Evolutionary conservation across 208 protist species (phyloP).

Genomic region (Vickermania ingenoplastis): DNA sequence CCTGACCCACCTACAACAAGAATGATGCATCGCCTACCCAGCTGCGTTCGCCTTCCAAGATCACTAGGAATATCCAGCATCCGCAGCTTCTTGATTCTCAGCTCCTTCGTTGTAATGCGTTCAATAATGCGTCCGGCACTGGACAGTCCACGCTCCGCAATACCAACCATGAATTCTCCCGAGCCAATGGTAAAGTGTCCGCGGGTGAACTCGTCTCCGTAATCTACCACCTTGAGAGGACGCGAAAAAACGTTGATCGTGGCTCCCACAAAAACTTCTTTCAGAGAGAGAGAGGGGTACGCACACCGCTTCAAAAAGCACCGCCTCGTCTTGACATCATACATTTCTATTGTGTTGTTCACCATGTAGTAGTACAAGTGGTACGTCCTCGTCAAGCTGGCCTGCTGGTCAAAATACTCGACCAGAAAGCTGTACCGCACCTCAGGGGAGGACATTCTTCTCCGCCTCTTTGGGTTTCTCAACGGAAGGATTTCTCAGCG

Average conservation of each 20-base stretch:
- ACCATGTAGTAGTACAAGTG: conserved; percentile 84
- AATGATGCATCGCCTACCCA: conserved; percentile 34
- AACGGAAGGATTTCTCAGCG: too few species aligned
- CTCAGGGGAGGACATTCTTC: conserved; percentile 32
- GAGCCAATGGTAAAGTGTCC: conserved; percentile 42
- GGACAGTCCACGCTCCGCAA: conserved; percentile 30
- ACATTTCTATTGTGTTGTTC: conserved; percentile 93
- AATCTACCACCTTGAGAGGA: conserved; percentile 88
- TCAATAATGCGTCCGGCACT: conserved; percentile 40
- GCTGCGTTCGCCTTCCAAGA: conserved; percentile 19
- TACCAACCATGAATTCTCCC: conserved; percentile 51
- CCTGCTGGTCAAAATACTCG: conserved; percentile 87
- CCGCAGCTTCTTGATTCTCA: conserved; percentile 64
- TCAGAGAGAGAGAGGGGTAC: conserved; percentile 68
- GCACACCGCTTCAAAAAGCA: conserved; percentile 89
- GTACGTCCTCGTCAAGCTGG: conserved; percentile 82
- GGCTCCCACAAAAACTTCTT: conserved; percentile 88
- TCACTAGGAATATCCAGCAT: conserved; percentile 50
- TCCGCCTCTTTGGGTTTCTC: neutral
- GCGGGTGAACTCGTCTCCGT: conserved; percentile 85
- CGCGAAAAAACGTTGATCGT: conserved; percentile 90
- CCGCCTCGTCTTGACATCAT: conserved; percentile 86
- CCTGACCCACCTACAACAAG: conserved; percentile 52
- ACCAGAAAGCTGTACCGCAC: conserved; percentile 70
- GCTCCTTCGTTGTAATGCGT: conserved; percentile 31